These are phyloP conservation scores for Aspergillus aculeatinus DNA, from an alignment of 2,329 filamentous ascomycete species.

Conservation along the genomic window DNA sequence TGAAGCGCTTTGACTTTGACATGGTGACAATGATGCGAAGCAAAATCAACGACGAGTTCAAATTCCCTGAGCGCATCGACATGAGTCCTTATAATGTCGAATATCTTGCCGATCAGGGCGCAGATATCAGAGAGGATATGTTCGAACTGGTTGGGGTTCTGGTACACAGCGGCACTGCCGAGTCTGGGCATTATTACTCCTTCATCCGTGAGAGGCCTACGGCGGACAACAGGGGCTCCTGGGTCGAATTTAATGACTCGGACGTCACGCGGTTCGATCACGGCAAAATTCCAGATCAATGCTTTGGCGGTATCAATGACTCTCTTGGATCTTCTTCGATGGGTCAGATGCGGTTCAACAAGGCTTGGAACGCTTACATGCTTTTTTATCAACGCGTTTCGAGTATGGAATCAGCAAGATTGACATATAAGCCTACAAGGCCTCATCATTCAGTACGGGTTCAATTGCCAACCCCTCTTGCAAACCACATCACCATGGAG, in stretches of 20 bases:
- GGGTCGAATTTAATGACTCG: constrained; percentile 97
- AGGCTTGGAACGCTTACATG: constrained; percentile 90
- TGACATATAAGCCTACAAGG: constrained; percentile 44
- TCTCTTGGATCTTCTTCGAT: constrained; percentile 49
- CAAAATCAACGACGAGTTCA: constrained; percentile 95
- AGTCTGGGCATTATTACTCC: constrained; percentile 96
- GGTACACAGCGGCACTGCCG: constrained; percentile 87
- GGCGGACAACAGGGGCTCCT: constrained; percentile 51
- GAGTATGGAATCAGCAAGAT: constrained; percentile 57
- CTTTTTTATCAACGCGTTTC: constrained; percentile 88
- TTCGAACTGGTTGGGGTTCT: constrained; percentile 96
- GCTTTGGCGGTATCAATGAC: constrained; percentile 73
- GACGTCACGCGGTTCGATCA: constrained; percentile 74
- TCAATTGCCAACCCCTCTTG: constrained; percentile 45
- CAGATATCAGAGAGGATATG: constrained; percentile 63
- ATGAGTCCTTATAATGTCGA: constrained; percentile 90
- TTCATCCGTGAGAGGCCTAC: constrained; percentile 79
- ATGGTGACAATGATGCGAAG: constrained; percentile 69
- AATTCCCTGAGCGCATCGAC: constrained; percentile 79
- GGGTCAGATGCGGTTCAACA: constrained; percentile 56
- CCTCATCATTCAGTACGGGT: constrained; percentile 53
- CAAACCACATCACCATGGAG: constrained; percentile 62
- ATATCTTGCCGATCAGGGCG: constrained; percentile 65
- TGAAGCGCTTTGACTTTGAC: constrained; percentile 63
- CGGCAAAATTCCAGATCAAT: constrained; percentile 67